Conservation (phyloP, 129 eudicot genomes). For the Flaveria trinervia region DNA sequence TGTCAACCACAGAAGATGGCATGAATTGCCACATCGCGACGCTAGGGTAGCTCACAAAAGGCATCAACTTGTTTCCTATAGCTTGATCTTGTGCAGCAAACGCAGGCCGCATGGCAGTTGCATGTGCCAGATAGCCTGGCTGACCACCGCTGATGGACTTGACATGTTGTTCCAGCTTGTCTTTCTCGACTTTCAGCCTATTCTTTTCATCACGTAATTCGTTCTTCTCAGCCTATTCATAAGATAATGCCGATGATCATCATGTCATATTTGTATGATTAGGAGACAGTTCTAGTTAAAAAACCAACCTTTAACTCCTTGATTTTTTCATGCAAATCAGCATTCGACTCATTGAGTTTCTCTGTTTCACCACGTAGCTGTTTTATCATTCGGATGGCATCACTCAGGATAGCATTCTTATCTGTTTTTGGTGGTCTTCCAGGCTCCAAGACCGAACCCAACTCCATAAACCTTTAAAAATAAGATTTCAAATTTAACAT, state of each 20-base stretch:
- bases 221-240: constrained; percentile 64
- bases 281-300: not conserved
- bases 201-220: constrained; percentile 81
- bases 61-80: constrained; percentile 70
- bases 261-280: not conserved
- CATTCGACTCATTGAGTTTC: constrained; percentile 58
- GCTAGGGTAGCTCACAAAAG: constrained; percentile 69
- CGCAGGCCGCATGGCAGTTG: constrained; percentile 56
- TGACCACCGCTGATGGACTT: constrained; percentile 49
- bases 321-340: constrained; percentile 63
- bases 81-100: constrained; percentile 60
- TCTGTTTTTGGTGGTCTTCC: constrained; percentile 78
- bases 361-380: constrained; percentile 64
- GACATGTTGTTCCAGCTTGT: constrained; percentile 72
- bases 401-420: constrained; percentile 60
- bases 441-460: constrained; percentile 69
- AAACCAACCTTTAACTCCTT: constrained; percentile 61
- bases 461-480: constrained; percentile 61
- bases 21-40: constrained; percentile 91
- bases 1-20: constrained; percentile 80
- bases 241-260: not conserved
- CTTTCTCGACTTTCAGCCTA: constrained; percentile 66
- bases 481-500: constrained; percentile 20
- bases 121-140: constrained; percentile 57
- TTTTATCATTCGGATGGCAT: constrained; percentile 69